Percentiles rank a stretch among this genome's conserved stretches.
phyloP scores from a whole-genome alignment of 768 basidiomycete species.

The Mycena chlorophos region DNA sequence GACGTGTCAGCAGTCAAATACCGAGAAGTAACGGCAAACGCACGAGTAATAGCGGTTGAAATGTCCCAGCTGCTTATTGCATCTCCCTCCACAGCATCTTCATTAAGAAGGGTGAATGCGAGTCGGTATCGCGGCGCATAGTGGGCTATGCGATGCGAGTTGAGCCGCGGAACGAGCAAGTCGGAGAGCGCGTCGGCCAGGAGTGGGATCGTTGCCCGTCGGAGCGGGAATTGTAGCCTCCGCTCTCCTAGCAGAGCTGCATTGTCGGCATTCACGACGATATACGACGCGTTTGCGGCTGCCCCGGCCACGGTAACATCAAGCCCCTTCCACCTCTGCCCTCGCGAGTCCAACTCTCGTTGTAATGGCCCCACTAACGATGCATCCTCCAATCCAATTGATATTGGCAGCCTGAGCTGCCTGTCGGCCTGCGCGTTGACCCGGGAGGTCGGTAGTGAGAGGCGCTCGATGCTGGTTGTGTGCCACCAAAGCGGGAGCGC shows the following conservation, averaged over 20 bases:
- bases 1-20: not conserved
- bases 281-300: slow-evolving; percentile 27
- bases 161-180: slow-evolving; percentile 40
- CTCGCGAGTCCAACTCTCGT: slow-evolving; percentile 26
- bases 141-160: slow-evolving; percentile 56
- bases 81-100: slow-evolving; percentile 72
- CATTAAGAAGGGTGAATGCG: slow-evolving; percentile 90
- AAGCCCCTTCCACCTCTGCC: slow-evolving; percentile 44
- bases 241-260: slow-evolving; percentile 27
- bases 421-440: slow-evolving; percentile 54
- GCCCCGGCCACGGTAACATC: slow-evolving; percentile 35
- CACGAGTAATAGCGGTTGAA: slow-evolving; percentile 59
- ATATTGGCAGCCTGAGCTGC: slow-evolving; percentile 48
- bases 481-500: slow-evolving; percentile 93
- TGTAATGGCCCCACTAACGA: slow-evolving; percentile 22
- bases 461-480: slow-evolving; percentile 85
- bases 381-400: slow-evolving; percentile 37
- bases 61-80: slow-evolving; percentile 74
- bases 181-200: slow-evolving; percentile 34
- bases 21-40: slow-evolving; percentile 28
- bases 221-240: slow-evolving; percentile 33
- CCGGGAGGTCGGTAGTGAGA: slow-evolving; percentile 64
- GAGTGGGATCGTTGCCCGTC: slow-evolving; percentile 19
- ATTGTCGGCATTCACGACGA: slow-evolving; percentile 22
- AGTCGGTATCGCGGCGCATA: slow-evolving; percentile 83